Evolutionary conservation across 192 early-diverging fungal species (phyloP), one percentile per base, ranked within the genome.

Genomic region (Coemansia sp.): DNA sequence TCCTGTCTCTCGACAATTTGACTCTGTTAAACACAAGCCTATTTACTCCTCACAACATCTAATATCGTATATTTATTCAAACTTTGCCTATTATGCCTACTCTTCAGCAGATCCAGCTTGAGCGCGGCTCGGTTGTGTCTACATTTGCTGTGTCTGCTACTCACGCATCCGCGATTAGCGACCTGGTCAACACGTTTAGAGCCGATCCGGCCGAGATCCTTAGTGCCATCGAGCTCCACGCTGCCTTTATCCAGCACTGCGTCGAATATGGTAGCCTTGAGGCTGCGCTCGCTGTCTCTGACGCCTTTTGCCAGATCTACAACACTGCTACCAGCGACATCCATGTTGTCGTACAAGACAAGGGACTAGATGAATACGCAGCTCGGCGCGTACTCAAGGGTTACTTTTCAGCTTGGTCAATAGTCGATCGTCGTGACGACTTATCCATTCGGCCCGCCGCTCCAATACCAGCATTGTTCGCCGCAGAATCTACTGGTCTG

Each of bases 401-500:
- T n/a, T 77, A 67, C 62, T 77, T 72, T 20, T 47, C 55, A 1
- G 59, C 67, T 6, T 76, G 74, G 74, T 38, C 58, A 8, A 39
- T 39, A 12, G 18, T 39, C 18, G 20, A 10, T n/a, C 34, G 58
- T 12, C n/a, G 12, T 9, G 3, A 20, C 35, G 4, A 56, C 29
- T 16, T 15, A 11, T 32, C 4, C 27, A n/a, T 10, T 30, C 32
- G 56, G n/a, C 16, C 58, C 37, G 58, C 15, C 10, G 35, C 58
- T 35, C 55, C 55, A 8, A 1, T 1, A 32, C 63, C 75, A 30
- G 69, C 63, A 1, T 59, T 81, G 8, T 52, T 87, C 39, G 59
- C 71, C 3, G 64, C 85, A 13, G 80, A 80, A 9, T 73, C 78
- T n/a, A 84, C 88, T 20, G 75, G 81, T 20, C 69, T 90, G 18